Evolutionary conservation across 2,329 filamentous ascomycete genomes (phyloP), one percentile per base, ranked within the genome.

Genomic region (Pseudogymnoascus sp.): DNA sequence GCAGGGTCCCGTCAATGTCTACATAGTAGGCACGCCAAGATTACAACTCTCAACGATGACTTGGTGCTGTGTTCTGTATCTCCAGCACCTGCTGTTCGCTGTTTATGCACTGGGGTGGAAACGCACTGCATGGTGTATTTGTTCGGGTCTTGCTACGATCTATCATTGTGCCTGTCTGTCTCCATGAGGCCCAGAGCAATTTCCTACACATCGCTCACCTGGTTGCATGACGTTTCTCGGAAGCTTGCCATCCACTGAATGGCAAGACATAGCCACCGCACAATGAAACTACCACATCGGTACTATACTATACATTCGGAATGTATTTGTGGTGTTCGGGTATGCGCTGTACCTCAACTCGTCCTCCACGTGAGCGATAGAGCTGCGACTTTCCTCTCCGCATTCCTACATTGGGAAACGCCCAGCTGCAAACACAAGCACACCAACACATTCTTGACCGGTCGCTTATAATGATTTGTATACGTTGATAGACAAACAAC

Each of bases 371-470:
- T 56, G 49, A 56, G n/a, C 28, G 34, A 56, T 56, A 34, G 49
- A 56, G 49, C 49, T 34, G 49, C 34, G 49, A 56, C n/a, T n/a
- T 11, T 34, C 25, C n/a, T 34, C 3, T 25, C 18, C 49, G 49
- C 49, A 56, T 56, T 56, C 49, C 49, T 56, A 9, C 49, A 56
- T 56, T 56, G 28, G 49, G 49, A 56, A 56, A 56, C n/a, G 49
- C 49, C 49, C 49, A 56, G 49, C 25, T 56, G 49, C 49, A 56
- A 16, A 56, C 16, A 56, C 49, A 34, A 31, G 49, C 49, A 56
- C 49, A 56, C 28, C 25, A 56, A 56, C 28, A 18, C 49, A 34
- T 56, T 56, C 49, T 34, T 56, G 49, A 56, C 49, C 49, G 49
- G 49, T 56, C 49, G 25, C 25, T 6, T 34, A 34, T 34, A 56